Base-by-base conservation (phyloP, 1,284 basidiomycete genomes). In the Leccinum subrobustum region DNA sequence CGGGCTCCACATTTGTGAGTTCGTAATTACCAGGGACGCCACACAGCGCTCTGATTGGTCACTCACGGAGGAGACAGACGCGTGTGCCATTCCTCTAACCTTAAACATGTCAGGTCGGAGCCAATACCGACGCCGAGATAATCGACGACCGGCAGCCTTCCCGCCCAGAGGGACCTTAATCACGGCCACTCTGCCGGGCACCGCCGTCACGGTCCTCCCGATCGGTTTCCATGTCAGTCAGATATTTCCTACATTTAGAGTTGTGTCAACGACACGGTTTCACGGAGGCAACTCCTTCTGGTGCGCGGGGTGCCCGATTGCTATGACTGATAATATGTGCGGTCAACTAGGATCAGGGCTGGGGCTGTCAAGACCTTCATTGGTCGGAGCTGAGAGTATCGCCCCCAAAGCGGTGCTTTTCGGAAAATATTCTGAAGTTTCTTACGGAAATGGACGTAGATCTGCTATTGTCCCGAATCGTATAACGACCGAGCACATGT, bases 401-500 rank as follows among this genome's bases (percentile, higher is more conserved):
- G 42, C 61, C 57, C 62, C 57, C 56, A 67, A 69, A 59, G 58
- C 56, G 60, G 60, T 37, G 42, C 59, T 29, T 29, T 60, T 55
- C 9, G 54, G 9, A 57, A 65, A 69, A 71, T 63, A 58, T 64
- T 63, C 52, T 52, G 54, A 50, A 62, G 54, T 57, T 61, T 47
- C 52, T 61, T 67, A 60, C 65, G 54, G 56, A 75, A 69, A 67
- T 57, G 63, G 73, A 64, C 62, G 59, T 66, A 69, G 64, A 74
- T 76, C 68, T 63, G 48, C 63, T 63, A 42, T 58, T 65, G 52
- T 64, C 64, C 67, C 18, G 60, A 65, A 75, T 64, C 27, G 66
- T 71, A 75, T 63, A 63, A 58, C 62, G 53, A 54, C 73, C 63
- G 70, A 70, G 66, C 63, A 63, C 74, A 76, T 68, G 74, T 73